Evolutionary conservation across 495 filamentous ascomycete genomes (phyloP), one percentile per base, ranked within the genome.

Genomic region (Lentithecium fluviatile): DNA sequence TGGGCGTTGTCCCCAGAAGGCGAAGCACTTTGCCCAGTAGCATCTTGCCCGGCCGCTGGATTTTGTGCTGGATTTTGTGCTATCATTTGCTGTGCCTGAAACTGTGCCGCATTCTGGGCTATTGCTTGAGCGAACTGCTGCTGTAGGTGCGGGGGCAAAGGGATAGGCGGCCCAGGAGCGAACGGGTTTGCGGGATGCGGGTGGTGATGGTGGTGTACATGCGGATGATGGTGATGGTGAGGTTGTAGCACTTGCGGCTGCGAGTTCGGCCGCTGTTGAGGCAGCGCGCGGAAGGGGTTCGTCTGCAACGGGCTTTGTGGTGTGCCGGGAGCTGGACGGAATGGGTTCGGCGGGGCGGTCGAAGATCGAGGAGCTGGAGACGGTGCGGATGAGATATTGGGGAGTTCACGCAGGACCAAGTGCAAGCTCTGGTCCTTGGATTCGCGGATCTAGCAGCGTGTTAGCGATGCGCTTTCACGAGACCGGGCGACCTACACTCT

Each of bases 381-480:
- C 7, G 60, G 53, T 13, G 52, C 36, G 10, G 63, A 34, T 7
- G 45, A 47, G 2, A 56, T 37, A 13, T 48, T 19, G 1, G 55
- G 36, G 26, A 60, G 50, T 47, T 70, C 67, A 36, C 67, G 67
- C 42, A 70, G 56, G 20, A 70, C 67, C 12, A 70, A 60, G 29
- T 70, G 67, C 25, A 69, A 51, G 50, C 37, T 69, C 19, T 66
- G 63, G 13, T 58, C 63, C 25, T 38, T 59, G 20, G 53, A 59
- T 2, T 49, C 34, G 40, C 51, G 53, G 43, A 69, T 57, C 63
- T 69, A 58, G 12, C 3, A 7, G 2, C 19, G n/a, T 19, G 43
- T 54, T 25, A 56, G 43, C 38, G 10, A 24, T 23, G 8, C 38
- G 15, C 37, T 20, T 8, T 2, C 4, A 3, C 20, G 25, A 38